Evolutionary conservation across 1,284 basidiomycete genomes (phyloP).

Genomic region (Takashimella koratensis): DNA sequence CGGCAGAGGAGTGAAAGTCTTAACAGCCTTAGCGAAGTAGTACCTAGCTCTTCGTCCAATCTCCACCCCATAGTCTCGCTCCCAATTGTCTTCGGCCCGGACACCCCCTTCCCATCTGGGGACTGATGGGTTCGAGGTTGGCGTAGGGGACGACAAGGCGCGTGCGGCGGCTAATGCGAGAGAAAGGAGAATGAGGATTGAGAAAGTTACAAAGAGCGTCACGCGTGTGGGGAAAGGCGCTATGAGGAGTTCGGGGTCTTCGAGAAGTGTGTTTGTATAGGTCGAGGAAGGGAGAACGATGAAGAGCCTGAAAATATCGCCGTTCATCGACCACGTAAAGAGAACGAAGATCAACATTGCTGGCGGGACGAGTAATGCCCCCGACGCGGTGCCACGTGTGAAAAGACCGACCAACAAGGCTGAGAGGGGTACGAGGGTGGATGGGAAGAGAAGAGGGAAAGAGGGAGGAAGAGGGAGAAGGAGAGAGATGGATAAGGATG

Average conservation of each 20-base stretch:
- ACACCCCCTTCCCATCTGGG: not conserved
- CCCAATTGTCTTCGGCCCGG: conserved; percentile 18
- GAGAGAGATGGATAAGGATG: conserved; percentile 11
- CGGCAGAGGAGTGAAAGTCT: no score
- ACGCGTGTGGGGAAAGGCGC: conserved; percentile 21
- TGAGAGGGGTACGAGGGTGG: conserved; percentile 14
- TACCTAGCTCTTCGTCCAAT: conserved; percentile 12
- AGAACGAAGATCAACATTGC: conserved; percentile 11
- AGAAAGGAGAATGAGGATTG: conserved; percentile 14
- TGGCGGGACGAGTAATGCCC: conserved; percentile 15
- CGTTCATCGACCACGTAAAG: conserved; percentile 17
- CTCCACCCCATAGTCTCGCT: conserved; percentile 16
- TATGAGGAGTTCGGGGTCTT: conserved; percentile 14
- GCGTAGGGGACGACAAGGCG: conserved; percentile 11
- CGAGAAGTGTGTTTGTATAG: not conserved
- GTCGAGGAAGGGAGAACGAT: not conserved
- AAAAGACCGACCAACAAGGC: conserved; percentile 16
- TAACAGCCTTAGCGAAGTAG: conserved; percentile 15
- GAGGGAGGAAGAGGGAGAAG: conserved; percentile 13
- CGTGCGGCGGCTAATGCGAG: conserved; percentile 15
- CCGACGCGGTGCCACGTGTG: conserved; percentile 16
- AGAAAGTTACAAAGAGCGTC: conserved; percentile 13
- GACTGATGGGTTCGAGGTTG: conserved; percentile 7
- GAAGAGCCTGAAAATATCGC: conserved; percentile 13
- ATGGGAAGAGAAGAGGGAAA: conserved; percentile 11